Base-by-base conservation (phyloP, 2,329 filamentous ascomycete genomes). In the Rhynchosporium graminicola region DNA sequence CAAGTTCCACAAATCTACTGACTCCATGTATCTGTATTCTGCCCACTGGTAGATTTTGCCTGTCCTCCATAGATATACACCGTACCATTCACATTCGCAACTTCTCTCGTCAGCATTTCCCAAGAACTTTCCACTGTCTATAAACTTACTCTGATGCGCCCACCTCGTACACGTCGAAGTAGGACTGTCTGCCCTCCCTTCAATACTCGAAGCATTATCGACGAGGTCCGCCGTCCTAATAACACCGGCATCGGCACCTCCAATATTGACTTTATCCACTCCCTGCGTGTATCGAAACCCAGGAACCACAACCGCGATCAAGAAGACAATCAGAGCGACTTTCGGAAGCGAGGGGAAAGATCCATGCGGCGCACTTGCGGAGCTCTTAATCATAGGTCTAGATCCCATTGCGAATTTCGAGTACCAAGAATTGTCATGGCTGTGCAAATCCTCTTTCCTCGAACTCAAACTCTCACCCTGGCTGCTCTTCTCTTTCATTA, bases 51-150 rank as follows among this genome's bases (percentile, higher is more conserved):
- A 1, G 79, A 83, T 56, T 81, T 88, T 13, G 85, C 82, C 67
- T 88, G 82, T 31, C 90, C 90, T 42, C 90, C 90, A 68, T 91
- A 93, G 60, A 91, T 82, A 72, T 91, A 93, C 3, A 92, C 72
- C 0, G 88, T 92, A 13, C 89, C 89, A 67, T 92, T 92, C 15
- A 93, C 80, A 42, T 89, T 73, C 3, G 90, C 85, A 64, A 80
- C 84, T 66, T 66, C 31, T 61, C 62, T 70, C 51, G 71, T 67
- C 68, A 43, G 60, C 29, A 38, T 47, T n/a, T 46, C 54, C 20
- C 5, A 10, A 1, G 55, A 8, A 36, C 31, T 31, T 42, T 31
- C 26, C 29, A 42, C 15, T 2, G 8, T 26, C 12, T 33, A n/a
- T 20, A 31, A 47, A 70, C 77, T 72, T 68, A 80, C 84, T 82